A percentile compares a stretch with the other conserved stretches of the same genome.
Evolutionary conservation across 2,329 filamentous ascomycete genomes (phyloP).

Genomic region (Cyphellophora attinorum): DNA sequence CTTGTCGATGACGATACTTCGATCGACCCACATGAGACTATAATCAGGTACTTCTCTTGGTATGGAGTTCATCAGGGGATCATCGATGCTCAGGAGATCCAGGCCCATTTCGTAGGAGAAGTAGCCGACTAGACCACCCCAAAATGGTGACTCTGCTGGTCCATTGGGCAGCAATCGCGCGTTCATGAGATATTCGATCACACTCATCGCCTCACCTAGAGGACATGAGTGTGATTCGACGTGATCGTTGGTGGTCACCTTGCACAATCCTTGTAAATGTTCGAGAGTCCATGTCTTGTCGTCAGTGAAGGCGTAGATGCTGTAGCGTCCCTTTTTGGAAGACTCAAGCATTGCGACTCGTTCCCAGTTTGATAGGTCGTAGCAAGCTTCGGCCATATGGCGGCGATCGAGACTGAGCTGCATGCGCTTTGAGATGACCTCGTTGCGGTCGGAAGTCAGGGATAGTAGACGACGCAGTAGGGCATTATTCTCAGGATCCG

Average conservation of each 20-base stretch:
- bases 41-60: conserved; percentile 52
- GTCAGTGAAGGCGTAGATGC: conserved; percentile 62
- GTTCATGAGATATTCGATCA: neutral
- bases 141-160: conserved; percentile 47
- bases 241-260: neutral
- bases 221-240: conserved; percentile 2
- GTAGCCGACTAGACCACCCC: conserved; percentile 77
- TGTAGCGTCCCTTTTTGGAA: conserved; percentile 50
- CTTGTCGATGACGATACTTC: conserved; percentile 71
- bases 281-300: conserved; percentile 48
- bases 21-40: conserved; percentile 65
- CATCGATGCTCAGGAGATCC: conserved; percentile 17
- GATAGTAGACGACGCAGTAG: neutral
- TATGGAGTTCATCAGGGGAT: conserved; percentile 35
- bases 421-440: neutral
- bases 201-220: conserved; percentile 2
- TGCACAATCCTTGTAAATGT: conserved; percentile 26
- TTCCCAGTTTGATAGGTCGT: conserved; percentile 3
- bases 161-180: conserved; percentile 20
- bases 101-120: conserved; percentile 72
- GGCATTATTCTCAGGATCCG: neutral
- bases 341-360: conserved; percentile 24
- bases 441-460: neutral
- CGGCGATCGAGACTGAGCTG: conserved; percentile 11
- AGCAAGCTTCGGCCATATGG: conserved; percentile 13